These are phyloP conservation scores for Tardiomyces blankii DNA, from an alignment of 1,139 yeast species.

Conservation along the genomic window DNA sequence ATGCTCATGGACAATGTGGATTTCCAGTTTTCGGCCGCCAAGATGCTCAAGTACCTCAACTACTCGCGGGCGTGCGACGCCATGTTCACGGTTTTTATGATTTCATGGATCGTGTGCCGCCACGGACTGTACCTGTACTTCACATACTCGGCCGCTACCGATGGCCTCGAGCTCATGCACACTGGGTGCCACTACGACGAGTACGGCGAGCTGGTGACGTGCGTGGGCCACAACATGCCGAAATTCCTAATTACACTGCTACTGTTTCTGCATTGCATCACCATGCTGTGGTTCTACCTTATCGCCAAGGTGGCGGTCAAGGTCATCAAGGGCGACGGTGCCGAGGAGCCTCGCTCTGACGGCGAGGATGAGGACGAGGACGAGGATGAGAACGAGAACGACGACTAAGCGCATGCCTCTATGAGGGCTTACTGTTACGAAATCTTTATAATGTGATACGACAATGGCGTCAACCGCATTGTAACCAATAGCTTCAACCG, in stretches of 20 bases:
- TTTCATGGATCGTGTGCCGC: slow-evolving; percentile 60
- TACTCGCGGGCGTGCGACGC: slow-evolving; percentile 49
- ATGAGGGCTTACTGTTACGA: too few relatives aligned
- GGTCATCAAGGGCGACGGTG: slow-evolving; percentile 59
- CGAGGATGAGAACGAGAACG: too few relatives aligned
- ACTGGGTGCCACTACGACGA: slow-evolving; percentile 16
- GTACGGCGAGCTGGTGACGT: slow-evolving; percentile 27
- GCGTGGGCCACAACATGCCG: slow-evolving; percentile 46
- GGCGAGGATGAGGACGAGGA: slow-evolving; percentile 37
- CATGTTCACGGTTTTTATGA: slow-evolving; percentile 55
- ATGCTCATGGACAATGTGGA: slow-evolving; percentile 81
- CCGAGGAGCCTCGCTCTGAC: slow-evolving; percentile 79
- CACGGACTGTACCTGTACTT: slow-evolving; percentile 68
- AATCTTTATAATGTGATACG: too few relatives aligned
- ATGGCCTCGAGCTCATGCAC: slow-evolving; percentile 18
- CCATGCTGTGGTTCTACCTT: slow-evolving; percentile 64
- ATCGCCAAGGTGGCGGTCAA: slow-evolving; percentile 58
- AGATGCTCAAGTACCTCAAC: slow-evolving; percentile 66
- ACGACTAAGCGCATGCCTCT: too few relatives aligned
- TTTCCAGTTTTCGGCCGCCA: slow-evolving; percentile 58
- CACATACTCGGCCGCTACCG: slow-evolving; percentile 15
- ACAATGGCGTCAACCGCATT: too few relatives aligned
- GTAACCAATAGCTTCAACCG: too few relatives aligned
- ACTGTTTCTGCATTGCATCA: slow-evolving; percentile 55
- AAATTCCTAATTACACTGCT: slow-evolving; percentile 40